Percentiles rank a stretch among this genome's conserved stretches.
Conservation (phyloP, 768 basidiomycete genomes). For the Naematelia aurantialba region DNA sequence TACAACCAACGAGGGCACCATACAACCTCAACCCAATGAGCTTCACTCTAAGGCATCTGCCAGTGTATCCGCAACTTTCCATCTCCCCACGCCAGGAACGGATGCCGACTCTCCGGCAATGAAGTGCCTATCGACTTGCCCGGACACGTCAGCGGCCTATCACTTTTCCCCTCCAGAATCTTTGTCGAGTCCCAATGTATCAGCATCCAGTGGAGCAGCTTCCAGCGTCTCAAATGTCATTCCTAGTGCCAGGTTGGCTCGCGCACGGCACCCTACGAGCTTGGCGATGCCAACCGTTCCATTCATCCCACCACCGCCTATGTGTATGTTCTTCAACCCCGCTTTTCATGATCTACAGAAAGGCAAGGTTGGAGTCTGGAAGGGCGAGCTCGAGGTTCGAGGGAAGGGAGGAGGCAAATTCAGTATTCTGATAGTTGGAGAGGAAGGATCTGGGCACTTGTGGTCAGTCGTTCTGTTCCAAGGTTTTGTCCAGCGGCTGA, state of each 20-base stretch:
- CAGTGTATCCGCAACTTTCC: slow-evolving; percentile 10
- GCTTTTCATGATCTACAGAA: slow-evolving; percentile 37
- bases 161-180: background rate
- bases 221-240: background rate
- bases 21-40: background rate
- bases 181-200: background rate
- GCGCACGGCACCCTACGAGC: background rate
- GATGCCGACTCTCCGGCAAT: slow-evolving; percentile 9
- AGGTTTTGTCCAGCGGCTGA: slow-evolving; percentile 2
- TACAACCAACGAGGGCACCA: background rate
- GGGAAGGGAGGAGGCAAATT: slow-evolving; percentile 39
- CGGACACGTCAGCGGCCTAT: background rate
- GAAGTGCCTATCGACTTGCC: background rate
- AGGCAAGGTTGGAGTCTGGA: slow-evolving; percentile 43
- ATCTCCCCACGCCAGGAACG: slow-evolving; percentile 39
- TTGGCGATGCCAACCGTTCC: slow-evolving; percentile 28
- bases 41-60: background rate
- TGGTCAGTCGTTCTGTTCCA: slow-evolving; percentile 27
- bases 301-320: slow-evolving; percentile 43
- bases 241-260: background rate
- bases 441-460: slow-evolving; percentile 32
- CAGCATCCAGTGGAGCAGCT: background rate
- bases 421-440: slow-evolving; percentile 36
- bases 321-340: slow-evolving; percentile 47
- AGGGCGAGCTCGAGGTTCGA: slow-evolving; percentile 38